Conservation (phyloP, 2,329 filamentous ascomycete species). For the Aspergillus udagawae region DNA sequence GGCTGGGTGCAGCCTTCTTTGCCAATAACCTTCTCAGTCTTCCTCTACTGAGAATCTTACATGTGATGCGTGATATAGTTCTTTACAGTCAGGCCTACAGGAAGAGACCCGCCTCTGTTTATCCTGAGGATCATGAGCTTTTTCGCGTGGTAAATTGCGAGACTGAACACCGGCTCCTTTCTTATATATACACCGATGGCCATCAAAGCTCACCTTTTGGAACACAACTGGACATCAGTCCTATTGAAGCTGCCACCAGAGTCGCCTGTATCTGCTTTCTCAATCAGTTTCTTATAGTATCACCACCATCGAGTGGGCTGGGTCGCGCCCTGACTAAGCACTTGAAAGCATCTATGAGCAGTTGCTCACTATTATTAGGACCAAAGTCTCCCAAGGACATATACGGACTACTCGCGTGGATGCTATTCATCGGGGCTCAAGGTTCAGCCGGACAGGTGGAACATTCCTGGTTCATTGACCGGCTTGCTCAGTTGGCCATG, state of each 20-base stretch:
- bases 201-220: background rate
- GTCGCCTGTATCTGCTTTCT: constrained; percentile 30
- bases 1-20: constrained; percentile 25
- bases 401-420: constrained; percentile 28
- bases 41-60: constrained; percentile 22
- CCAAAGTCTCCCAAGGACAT: constrained; percentile 14
- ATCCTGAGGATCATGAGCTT: constrained; percentile 25
- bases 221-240: constrained; percentile 14
- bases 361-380: constrained; percentile 15
- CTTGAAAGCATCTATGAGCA: constrained; percentile 18
- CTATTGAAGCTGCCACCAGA: constrained; percentile 28
- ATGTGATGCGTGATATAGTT: constrained; percentile 27
- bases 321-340: constrained; percentile 32
- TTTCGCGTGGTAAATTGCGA: constrained; percentile 33
- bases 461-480: constrained; percentile 28
- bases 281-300: constrained; percentile 30
- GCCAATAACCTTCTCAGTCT: constrained; percentile 27
- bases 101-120: constrained; percentile 17
- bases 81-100: constrained; percentile 29
- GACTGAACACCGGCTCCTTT: constrained; percentile 36
- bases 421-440: constrained; percentile 31
- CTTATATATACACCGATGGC: constrained; percentile 28
- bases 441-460: constrained; percentile 25
- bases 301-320: constrained; percentile 30
- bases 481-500: constrained; percentile 20